Evolutionary conservation across 495 filamentous ascomycete genomes (phyloP), one percentile per base, ranked within the genome.

Genomic region (Penicillium samsonianum): DNA sequence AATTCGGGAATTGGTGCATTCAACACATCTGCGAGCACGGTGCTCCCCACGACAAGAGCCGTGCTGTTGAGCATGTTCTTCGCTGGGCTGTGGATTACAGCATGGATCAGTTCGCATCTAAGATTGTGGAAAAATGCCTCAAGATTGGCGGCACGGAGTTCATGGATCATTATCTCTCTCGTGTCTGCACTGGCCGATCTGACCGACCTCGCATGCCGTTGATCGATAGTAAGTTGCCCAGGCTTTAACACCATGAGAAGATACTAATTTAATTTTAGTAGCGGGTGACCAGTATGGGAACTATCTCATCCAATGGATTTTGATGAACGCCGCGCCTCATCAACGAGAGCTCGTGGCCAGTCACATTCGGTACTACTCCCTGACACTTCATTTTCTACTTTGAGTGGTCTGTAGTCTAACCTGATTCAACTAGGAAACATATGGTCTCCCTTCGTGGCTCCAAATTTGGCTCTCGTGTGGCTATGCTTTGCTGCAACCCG

Each of bases 1-100:
- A 98, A 67, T 98, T 98, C 69, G 94, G 94, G 47, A 98, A 98
- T 67, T 98, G 94, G 94, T 98, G 94, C 74, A 98, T 98, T 63
- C 94, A 98, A 73, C 94, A 98, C 73, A 92, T 98, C 68, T 98
- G 94, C 75, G 94, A 98, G 69, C 95, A 98, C 70, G 95, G 94
- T 37, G 86, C 88, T 58, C 90, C 92, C 26, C 86, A 86, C 55
- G 94, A 98, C 69, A 91, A 92, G 67, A 95, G 86, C 73, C 86
- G 91, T 61, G 94, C 94, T 25, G 87, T 96, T 63, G 95, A 98
- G 65, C 93, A 96, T 71, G 91, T 98, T 59, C 86, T 98, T 61
- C 87, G 86, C 60, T 92, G 90, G 77, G 88, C 92, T 23, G 87
- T 90, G 25, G 92, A 97, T 71, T 98, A 98, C 74, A 97, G 92